These are phyloP conservation scores for Hericium rajendrae DNA, from an alignment of 768 basidiomycete genomes.

Conservation along the genomic window DNA sequence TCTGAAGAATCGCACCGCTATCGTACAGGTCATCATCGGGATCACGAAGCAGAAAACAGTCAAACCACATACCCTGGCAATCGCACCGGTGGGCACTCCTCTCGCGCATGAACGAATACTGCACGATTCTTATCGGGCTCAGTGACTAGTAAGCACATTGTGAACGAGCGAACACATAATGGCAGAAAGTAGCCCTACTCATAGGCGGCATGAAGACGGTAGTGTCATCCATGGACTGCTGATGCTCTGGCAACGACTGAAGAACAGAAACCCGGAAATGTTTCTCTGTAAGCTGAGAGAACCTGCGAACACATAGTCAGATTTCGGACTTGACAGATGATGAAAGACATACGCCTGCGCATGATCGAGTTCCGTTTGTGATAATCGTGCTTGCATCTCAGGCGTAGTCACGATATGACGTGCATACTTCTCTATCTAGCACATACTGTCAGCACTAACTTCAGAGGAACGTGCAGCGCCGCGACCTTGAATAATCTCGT, in stretches of 20 bases:
- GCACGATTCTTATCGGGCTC: conserved; percentile 67
- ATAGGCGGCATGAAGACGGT: conserved; percentile 64
- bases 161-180: background rate
- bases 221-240: conserved; percentile 70
- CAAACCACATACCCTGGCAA: conserved; percentile 53
- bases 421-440: conserved; percentile 81
- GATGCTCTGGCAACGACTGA: conserved; percentile 68
- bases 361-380: conserved; percentile 74
- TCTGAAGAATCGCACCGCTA: conserved; percentile 63
- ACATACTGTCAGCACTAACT: background rate
- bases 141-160: conserved; percentile 39
- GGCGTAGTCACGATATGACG: conserved; percentile 66
- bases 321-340: background rate
- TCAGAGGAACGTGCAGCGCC: background rate
- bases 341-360: conserved; percentile 49
- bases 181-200: conserved; percentile 33
- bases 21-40: background rate
- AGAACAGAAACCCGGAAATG: conserved; percentile 78
- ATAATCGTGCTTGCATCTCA: conserved; percentile 67
- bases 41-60: background rate
- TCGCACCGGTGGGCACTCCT: conserved; percentile 54
- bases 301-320: conserved; percentile 32
- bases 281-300: conserved; percentile 64
- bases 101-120: conserved; percentile 74
- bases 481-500: conserved; percentile 76